Evolutionary conservation across 225 moss, liverwort and hornwort species (phyloP).

Genomic region (Thuidium tamariscinum): DNA sequence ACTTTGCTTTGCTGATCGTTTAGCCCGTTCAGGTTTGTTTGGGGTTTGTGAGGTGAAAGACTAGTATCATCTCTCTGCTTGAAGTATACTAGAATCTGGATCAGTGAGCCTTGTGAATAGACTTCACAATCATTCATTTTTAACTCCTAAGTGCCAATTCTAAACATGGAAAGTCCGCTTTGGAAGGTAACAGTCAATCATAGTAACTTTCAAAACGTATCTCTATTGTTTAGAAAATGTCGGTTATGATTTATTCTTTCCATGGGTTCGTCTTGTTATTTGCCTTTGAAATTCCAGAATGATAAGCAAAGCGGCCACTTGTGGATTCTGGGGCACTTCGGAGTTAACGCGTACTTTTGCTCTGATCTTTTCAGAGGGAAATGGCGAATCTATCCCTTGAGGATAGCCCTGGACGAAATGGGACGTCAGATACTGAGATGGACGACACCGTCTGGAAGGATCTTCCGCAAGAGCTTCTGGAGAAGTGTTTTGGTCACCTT

Average conservation of each 20-base stretch:
- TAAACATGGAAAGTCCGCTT: background rate
- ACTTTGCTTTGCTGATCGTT: background rate
- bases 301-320: background rate
- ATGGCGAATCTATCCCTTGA: background rate
- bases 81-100: background rate
- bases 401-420: background rate
- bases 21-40: background rate
- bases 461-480: background rate
- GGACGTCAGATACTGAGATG: background rate
- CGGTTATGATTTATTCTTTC: background rate
- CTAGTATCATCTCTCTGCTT: background rate
- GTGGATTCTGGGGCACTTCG: background rate
- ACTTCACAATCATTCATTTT: background rate
- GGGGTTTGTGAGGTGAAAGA: background rate
- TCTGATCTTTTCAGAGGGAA: background rate
- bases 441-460: background rate
- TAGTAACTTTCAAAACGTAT: background rate
- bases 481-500: background rate
- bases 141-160: background rate
- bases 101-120: background rate
- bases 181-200: background rate
- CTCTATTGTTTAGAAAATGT: background rate
- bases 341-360: background rate
- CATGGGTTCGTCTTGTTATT: background rate
- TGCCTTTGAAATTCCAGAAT: background rate